phyloP scores from a whole-genome alignment of 768 basidiomycete genomes.

The Collybia sordida region DNA sequence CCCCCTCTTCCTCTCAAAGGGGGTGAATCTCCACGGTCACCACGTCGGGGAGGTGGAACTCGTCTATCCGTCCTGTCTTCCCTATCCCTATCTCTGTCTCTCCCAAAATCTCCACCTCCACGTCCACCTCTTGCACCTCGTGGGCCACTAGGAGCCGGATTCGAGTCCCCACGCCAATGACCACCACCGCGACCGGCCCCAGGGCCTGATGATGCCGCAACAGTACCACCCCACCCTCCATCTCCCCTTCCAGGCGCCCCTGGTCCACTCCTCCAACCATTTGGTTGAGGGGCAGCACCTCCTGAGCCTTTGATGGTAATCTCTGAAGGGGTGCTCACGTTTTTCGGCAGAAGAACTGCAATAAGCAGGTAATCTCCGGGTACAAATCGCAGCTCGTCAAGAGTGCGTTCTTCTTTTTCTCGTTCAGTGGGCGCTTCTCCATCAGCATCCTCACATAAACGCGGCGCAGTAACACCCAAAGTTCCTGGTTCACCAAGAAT shows the following conservation, averaged over 20 bases:
- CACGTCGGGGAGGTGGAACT: slow-evolving; percentile 48
- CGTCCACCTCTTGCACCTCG: slow-evolving; percentile 39
- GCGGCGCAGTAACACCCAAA: slow-evolving; percentile 53
- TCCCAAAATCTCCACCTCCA: slow-evolving; percentile 26
- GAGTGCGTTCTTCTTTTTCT: slow-evolving; percentile 64
- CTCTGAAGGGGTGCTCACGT: slow-evolving; percentile 51
- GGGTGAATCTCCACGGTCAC: slow-evolving; percentile 35
- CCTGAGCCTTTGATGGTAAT: slow-evolving; percentile 50
- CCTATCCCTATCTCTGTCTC: slow-evolving; percentile 31
- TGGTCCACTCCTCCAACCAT: slow-evolving; percentile 33
- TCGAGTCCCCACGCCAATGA: slow-evolving; percentile 76
- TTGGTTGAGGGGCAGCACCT: slow-evolving; percentile 23
- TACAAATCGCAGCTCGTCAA: slow-evolving; percentile 78
- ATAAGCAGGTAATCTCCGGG: slow-evolving; percentile 81
- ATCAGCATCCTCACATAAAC: slow-evolving; percentile 55
- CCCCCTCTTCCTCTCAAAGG: slow-evolving; percentile 31
- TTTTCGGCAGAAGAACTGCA: slow-evolving; percentile 75
- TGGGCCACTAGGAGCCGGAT: slow-evolving; percentile 40
- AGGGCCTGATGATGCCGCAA: slow-evolving; percentile 30
- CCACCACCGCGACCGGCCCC: slow-evolving; percentile 56
- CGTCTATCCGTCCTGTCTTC: slow-evolving; percentile 37
- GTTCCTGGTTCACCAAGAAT: slow-evolving; percentile 80
- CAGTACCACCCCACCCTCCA: slow-evolving; percentile 46
- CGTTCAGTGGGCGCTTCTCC: slow-evolving; percentile 35
- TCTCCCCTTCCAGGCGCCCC: slow-evolving; percentile 39